Conservation (phyloP, 805 yeast species). For the Pichia gijzeniarum region DNA sequence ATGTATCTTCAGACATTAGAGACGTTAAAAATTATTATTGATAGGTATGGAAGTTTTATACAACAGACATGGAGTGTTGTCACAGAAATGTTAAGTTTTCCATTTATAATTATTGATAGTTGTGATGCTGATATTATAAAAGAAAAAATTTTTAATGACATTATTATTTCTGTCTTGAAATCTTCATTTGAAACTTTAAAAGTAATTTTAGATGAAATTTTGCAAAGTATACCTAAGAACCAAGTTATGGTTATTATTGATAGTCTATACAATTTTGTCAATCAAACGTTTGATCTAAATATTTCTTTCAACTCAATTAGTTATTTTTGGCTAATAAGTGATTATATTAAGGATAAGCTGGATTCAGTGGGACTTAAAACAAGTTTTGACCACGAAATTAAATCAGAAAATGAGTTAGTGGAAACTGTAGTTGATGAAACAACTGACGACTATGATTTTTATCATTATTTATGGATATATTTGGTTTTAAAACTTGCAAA, state of each 20-base stretch:
- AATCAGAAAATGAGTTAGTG: slow-evolving; percentile 20
- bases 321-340: slow-evolving; percentile 89
- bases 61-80: slow-evolving; percentile 64
- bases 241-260: slow-evolving; percentile 63
- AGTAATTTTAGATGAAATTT: slow-evolving; percentile 77
- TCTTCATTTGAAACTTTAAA: slow-evolving; percentile 79
- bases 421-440: slow-evolving; percentile 10
- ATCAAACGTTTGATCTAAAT: slow-evolving; percentile 69
- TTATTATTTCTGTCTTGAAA: slow-evolving; percentile 46
- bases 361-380: slow-evolving; percentile 10
- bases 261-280: slow-evolving; percentile 63
- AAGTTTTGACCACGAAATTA: slow-evolving; percentile 9
- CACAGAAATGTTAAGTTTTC: slow-evolving; percentile 53
- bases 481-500: slow-evolving; percentile 55
- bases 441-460: slow-evolving; percentile 21
- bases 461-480: slow-evolving; percentile 54
- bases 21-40: slow-evolving; percentile 66
- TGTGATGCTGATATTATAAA: slow-evolving; percentile 19
- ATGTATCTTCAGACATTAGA: slow-evolving; percentile 56
- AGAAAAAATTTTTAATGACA: slow-evolving; percentile 37
- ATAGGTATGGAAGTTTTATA: slow-evolving; percentile 62
- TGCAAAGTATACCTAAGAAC: slow-evolving; percentile 61
- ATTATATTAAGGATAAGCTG: slow-evolving; percentile 44
- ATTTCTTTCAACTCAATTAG: slow-evolving; percentile 88
- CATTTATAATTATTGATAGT: slow-evolving; percentile 41